These are phyloP conservation scores for Neophaeococcomyces mojaviensis DNA, from an alignment of 2,329 filamentous ascomycete species.

Conservation along the genomic window DNA sequence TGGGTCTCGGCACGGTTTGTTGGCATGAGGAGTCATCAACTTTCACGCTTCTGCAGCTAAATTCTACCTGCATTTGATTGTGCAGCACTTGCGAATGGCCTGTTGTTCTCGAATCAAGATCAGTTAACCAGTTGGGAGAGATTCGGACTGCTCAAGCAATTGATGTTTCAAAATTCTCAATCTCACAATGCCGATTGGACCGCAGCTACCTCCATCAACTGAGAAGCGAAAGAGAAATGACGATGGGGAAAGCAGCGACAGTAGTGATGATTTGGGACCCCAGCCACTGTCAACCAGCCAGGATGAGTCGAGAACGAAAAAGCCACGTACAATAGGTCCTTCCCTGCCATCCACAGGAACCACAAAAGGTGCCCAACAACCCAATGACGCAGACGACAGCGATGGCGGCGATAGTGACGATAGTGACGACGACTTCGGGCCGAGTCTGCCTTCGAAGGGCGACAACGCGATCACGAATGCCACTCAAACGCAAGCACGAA, in stretches of 20 bases:
- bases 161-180: background rate
- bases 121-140: background rate
- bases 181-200: constrained; percentile 27
- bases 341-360: constrained; percentile 45
- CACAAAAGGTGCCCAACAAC: constrained; percentile 40
- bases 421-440: constrained; percentile 38
- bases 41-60: background rate
- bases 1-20: too few species aligned
- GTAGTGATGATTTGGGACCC: constrained; percentile 11
- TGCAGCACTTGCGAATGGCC: background rate
- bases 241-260: constrained; percentile 24
- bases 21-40: background rate
- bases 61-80: background rate
- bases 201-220: constrained; percentile 30
- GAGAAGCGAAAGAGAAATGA: constrained; percentile 30
- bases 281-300: background rate
- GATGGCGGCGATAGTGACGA: constrained; percentile 26
- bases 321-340: constrained; percentile 48
- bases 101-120: background rate
- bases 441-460: constrained; percentile 29
- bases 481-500: constrained; percentile 20
- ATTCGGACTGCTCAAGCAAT: background rate
- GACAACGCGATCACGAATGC: constrained; percentile 19
- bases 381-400: constrained; percentile 26
- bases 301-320: constrained; percentile 32